A percentile compares a stretch with the other conserved stretches of the same genome.
phyloP scores from a whole-genome alignment of 2,329 filamentous ascomycete genomes.

The Tolypocladium inflatum region DNA sequence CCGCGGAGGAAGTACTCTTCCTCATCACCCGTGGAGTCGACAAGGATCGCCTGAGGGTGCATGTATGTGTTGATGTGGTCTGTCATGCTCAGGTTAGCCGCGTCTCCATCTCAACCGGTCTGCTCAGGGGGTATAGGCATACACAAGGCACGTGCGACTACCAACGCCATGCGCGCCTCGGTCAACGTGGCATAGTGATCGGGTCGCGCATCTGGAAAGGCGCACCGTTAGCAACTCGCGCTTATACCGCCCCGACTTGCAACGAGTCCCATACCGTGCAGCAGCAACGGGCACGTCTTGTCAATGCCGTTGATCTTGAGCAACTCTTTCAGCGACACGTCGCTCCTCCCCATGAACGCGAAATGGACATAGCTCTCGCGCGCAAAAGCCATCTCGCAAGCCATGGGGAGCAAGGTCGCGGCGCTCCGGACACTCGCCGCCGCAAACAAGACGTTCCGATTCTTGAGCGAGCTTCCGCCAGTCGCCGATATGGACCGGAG shows the following conservation, averaged over 20 bases:
- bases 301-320: conserved; percentile 72
- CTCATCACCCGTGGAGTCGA: conserved; percentile 60
- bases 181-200: conserved; percentile 63
- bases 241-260: no score
- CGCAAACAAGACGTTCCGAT: conserved; percentile 70
- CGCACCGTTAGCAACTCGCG: conserved; percentile 7
- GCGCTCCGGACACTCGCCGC: conserved; percentile 66
- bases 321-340: conserved; percentile 59
- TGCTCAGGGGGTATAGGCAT: conserved; percentile 15
- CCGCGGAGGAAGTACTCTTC: conserved; percentile 57
- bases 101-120: background rate
- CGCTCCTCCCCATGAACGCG: conserved; percentile 64
- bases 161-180: conserved; percentile 57
- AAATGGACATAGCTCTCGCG: conserved; percentile 72
- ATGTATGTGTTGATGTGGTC: conserved; percentile 64
- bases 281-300: conserved; percentile 54
- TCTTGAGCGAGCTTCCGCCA: conserved; percentile 38
- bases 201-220: conserved; percentile 58
- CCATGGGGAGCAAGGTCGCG: conserved; percentile 65
- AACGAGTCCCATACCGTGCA: conserved; percentile 35
- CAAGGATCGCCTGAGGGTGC: conserved; percentile 66
- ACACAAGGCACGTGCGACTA: conserved; percentile 56
- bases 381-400: conserved; percentile 73
- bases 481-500: conserved; percentile 50
- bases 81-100: background rate